Percentiles rank a stretch among this genome's conserved stretches.
Evolutionary conservation across 495 filamentous ascomycete genomes (phyloP).

Genomic region (Neurospora sp.): DNA sequence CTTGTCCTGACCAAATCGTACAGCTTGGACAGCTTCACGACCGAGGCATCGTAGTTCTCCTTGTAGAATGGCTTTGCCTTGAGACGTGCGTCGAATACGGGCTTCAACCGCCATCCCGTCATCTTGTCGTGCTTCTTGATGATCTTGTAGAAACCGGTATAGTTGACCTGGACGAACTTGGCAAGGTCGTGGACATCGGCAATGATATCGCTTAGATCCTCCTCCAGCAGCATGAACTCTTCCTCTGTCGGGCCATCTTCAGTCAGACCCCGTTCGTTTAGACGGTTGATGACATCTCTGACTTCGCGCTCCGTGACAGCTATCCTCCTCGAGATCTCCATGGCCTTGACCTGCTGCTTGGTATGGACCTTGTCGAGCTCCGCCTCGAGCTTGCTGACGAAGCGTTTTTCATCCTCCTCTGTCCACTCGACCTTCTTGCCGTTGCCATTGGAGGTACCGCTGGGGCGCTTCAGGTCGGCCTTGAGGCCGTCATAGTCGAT

Average conservation of each 20-base stretch:
- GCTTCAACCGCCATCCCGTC: slow-evolving; percentile 87
- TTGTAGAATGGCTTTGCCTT: slow-evolving; percentile 97
- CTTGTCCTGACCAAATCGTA: slow-evolving; percentile 91
- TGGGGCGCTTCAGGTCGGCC: slow-evolving; percentile 66
- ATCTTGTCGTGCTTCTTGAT: slow-evolving; percentile 99
- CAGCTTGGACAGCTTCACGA: slow-evolving; percentile 88
- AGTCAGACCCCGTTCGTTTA: slow-evolving; percentile 46
- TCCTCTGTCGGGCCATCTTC: slow-evolving; percentile 67
- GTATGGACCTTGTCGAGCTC: slow-evolving; percentile 95
- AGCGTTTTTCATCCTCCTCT: slow-evolving; percentile 82
- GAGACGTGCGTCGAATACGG: slow-evolving; percentile 84
- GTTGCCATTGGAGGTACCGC: slow-evolving; percentile 30
- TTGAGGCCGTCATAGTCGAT: slow-evolving; percentile 96
- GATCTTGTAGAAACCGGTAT: slow-evolving; percentile 99
- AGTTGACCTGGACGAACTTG: slow-evolving; percentile 97
- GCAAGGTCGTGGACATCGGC: slow-evolving; percentile 97
- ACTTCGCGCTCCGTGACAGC: slow-evolving; percentile 80
- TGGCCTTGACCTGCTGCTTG: slow-evolving; percentile 91
- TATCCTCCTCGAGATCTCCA: slow-evolving; percentile 87
- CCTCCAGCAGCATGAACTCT: slow-evolving; percentile 87
- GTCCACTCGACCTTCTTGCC: slow-evolving; percentile 55
- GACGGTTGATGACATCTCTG: slow-evolving; percentile 65
- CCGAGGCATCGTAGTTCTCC: slow-evolving; percentile 94
- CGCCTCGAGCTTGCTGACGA: slow-evolving; percentile 74
- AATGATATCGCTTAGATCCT: slow-evolving; percentile 94